Evolutionary conservation across 2,329 filamentous ascomycete genomes (phyloP).

Genomic region (Nigrospora sphaerica): DNA sequence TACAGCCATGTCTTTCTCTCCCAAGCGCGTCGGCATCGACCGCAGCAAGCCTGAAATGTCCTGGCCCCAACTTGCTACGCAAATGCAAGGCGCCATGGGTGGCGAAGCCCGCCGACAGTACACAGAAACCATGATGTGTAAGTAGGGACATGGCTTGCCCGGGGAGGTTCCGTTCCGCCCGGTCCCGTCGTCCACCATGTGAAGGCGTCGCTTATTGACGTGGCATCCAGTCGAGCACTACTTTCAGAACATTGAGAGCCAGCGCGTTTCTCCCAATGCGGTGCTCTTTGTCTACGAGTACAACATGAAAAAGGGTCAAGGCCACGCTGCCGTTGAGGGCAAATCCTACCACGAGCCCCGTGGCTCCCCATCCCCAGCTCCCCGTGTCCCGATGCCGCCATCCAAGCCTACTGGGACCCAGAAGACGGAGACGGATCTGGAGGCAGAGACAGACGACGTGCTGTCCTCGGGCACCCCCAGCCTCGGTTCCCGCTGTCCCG

Average conservation of each 20-base stretch:
- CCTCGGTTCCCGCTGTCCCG: too few species aligned
- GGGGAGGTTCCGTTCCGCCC: too few species aligned
- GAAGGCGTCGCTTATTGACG: neutral
- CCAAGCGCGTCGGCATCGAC: conserved; percentile 20
- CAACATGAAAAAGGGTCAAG: too few species aligned
- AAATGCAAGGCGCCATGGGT: conserved; percentile 31
- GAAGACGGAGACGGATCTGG: too few species aligned
- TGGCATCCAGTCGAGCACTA: conserved; percentile 33
- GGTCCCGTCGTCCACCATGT: too few species aligned
- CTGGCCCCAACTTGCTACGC: conserved; percentile 29
- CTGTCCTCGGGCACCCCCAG: too few species aligned
- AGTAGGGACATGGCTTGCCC: conserved; percentile 11
- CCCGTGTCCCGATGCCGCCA: too few species aligned
- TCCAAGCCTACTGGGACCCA: too few species aligned
- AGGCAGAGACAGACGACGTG: too few species aligned
- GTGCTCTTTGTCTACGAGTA: conserved; percentile 26
- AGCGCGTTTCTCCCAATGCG: conserved; percentile 29
- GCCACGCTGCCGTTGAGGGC: too few species aligned
- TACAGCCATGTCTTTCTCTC: conserved; percentile 27
- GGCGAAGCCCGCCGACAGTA: conserved; percentile 28
- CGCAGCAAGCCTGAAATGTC: conserved; percentile 15
- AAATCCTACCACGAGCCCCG: too few species aligned
- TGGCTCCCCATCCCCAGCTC: too few species aligned
- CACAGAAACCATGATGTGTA: conserved; percentile 31
- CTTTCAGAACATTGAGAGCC: conserved; percentile 33